phyloP scores from a whole-genome alignment of 2,329 filamentous ascomycete species.

The Metarhizium anisopliae region DNA sequence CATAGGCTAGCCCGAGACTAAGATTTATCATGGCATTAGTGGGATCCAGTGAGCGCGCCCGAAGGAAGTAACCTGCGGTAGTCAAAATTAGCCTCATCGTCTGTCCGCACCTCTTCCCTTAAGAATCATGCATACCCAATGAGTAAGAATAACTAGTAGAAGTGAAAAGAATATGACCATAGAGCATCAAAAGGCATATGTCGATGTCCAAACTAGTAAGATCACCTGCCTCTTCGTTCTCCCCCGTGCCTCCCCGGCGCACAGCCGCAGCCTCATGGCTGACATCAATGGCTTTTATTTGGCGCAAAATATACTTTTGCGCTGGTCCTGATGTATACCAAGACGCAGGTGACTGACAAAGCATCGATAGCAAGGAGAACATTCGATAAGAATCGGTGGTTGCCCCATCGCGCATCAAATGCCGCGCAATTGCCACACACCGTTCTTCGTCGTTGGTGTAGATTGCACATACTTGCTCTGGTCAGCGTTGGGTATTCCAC shows the following conservation, averaged over 20 bases:
- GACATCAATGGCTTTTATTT: slow-evolving; percentile 83
- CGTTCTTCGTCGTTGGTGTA: slow-evolving; percentile 71
- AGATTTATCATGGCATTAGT: slow-evolving; percentile 72
- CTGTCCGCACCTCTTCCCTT: not conserved
- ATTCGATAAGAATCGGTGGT: slow-evolving; percentile 80
- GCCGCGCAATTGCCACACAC: slow-evolving; percentile 63
- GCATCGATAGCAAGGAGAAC: slow-evolving; percentile 67
- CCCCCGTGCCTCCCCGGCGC: slow-evolving; percentile 15
- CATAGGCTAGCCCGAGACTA: slow-evolving; percentile 72
- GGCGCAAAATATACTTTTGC: slow-evolving; percentile 85
- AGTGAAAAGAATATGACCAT: slow-evolving; percentile 81
- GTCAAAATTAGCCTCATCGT: not conserved
- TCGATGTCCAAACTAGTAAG: slow-evolving; percentile 44
- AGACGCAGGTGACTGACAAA: slow-evolving; percentile 62
- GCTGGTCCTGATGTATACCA: slow-evolving; percentile 75
- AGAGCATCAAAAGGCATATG: slow-evolving; percentile 74
- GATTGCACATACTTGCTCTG: slow-evolving; percentile 62
- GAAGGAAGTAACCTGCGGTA: slow-evolving; percentile 65
- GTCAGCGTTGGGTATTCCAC: not conserved
- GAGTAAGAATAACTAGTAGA: slow-evolving; percentile 78
- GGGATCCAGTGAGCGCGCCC: slow-evolving; percentile 65
- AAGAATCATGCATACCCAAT: slow-evolving; percentile 41
- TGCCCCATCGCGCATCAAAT: slow-evolving; percentile 74
- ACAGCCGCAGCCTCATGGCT: slow-evolving; percentile 33
- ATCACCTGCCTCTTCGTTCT: not conserved